Base-by-base conservation (phyloP, 148 eudicot species). In the Rhododendron ovatum region DNA sequence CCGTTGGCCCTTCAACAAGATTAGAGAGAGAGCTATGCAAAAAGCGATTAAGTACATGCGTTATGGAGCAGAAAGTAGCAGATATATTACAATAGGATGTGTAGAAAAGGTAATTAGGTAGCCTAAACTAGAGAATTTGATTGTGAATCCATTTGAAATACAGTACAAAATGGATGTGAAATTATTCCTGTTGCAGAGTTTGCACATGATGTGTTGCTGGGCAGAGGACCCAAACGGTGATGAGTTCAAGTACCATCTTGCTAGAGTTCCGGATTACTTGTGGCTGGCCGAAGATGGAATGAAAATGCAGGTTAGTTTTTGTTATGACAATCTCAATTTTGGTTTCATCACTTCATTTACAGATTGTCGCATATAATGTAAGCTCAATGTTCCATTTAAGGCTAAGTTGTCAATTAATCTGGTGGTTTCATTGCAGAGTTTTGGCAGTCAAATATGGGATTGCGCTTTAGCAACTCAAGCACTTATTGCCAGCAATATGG, bases 151-250 rank as follows among this genome's bases (percentile, higher is more conserved):
- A 1, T 11, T 33, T 26, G 18, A 71, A 3, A 26, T 7, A 33
- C 6, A 71, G 39, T 33, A 7, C 37, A 7, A 30, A 30, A 12
- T 30, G 37, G 7, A 33, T 33, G 20, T 74, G 17, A 37, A 18
- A 41, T 41, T 41, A 6, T 45, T 78, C 2, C 14, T 41, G 20
- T 48, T 53, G 57, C 86, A 92, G 93, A 90, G 91, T 86, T 85
- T 92, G 78, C 90, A 90, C 84, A 92, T 92, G 92, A 92, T 92
- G 93, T 90, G 91, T 78, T 92, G 90, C 86, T 92, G 91, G 90
- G 94, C 91, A 3, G 87, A 90, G 50, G 87, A 89, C 65, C 92
- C 92, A 48, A 88, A 90, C 18, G 80, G 92, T 2, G 89, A 88
- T 8, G 93, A 90, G 75, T 92, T 88, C 84, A 92, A 92, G 86